phyloP scores from a whole-genome alignment of 306 rosid genomes.

The Prunus mume region DNA sequence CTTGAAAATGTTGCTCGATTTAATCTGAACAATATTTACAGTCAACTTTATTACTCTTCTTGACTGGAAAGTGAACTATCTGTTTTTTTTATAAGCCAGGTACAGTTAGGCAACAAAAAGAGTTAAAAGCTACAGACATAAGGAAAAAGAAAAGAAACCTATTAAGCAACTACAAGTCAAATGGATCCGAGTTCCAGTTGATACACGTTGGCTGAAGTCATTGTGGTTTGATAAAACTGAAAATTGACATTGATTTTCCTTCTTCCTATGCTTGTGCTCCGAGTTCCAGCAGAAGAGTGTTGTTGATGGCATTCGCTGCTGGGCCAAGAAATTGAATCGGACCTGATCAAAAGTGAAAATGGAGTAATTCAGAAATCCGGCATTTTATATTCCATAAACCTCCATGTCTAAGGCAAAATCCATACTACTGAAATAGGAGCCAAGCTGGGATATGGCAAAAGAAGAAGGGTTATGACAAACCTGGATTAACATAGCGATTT shows the following conservation, averaged over 20 bases:
- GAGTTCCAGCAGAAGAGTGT: slow-evolving; percentile 67
- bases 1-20: no score
- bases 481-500: slow-evolving; percentile 74
- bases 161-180: neutral
- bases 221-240: neutral
- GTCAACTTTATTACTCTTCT: no score
- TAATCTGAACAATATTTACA: no score
- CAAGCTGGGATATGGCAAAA: neutral
- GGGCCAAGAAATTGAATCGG: slow-evolving; percentile 83
- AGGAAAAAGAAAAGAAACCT: neutral
- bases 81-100: no score
- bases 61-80: no score
- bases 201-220: neutral
- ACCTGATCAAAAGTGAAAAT: slow-evolving; percentile 41
- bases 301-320: slow-evolving; percentile 56
- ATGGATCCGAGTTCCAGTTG: neutral
- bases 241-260: neutral
- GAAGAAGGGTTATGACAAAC: slow-evolving; percentile 22
- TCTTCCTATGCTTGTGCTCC: slow-evolving; percentile 40
- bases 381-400: neutral
- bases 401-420: neutral
- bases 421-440: neutral
- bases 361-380: neutral
- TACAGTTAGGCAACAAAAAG: neutral
- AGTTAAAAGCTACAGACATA: neutral